phyloP scores from a whole-genome alignment of 2,329 filamentous ascomycete genomes.

The Daldinia eschscholtzii region DNA sequence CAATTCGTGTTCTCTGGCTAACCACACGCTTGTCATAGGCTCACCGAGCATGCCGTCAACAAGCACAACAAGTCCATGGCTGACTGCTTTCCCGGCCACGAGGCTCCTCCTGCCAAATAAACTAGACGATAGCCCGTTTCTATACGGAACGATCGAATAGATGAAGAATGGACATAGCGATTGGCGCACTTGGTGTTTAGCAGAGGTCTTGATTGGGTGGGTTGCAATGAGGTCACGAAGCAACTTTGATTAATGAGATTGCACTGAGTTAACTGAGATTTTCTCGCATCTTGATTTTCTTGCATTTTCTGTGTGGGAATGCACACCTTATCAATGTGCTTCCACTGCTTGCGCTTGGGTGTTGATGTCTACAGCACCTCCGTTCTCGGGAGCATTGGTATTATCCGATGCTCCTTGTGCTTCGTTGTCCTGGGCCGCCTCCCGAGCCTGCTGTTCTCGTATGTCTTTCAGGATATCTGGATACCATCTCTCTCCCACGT shows the following conservation, averaged over 20 bases:
- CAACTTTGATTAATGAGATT: conserved; percentile 38
- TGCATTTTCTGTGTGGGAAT: conserved; percentile 7
- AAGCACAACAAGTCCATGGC: conserved; percentile 80
- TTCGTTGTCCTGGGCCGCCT: conserved; percentile 52
- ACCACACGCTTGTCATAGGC: conserved; percentile 55
- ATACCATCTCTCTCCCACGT: conserved; percentile 87
- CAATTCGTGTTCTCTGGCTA: conserved; percentile 6
- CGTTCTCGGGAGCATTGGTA: conserved; percentile 12
- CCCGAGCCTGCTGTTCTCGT: conserved; percentile 67
- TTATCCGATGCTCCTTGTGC: conserved; percentile 2
- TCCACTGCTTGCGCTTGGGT: conserved; percentile 52
- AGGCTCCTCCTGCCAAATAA: conserved; percentile 34
- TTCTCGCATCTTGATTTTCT: conserved; percentile 15
- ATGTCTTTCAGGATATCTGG: conserved; percentile 72
- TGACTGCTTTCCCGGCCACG: conserved; percentile 76
- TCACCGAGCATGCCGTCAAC: conserved; percentile 78
- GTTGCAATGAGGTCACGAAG: conserved; percentile 30
- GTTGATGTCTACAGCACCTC: conserved; percentile 42
- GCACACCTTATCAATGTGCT: conserved; percentile 53
- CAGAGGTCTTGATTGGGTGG: conserved; percentile 26
- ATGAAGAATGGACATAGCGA: conserved; percentile 41
- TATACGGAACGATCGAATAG: conserved; percentile 5
- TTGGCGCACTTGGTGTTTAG: conserved; percentile 45
- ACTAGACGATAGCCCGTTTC: conserved; percentile 6
- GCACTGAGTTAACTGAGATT: conserved; percentile 32